Base-by-base conservation (phyloP, 1,284 basidiomycete genomes). In the Polyporus tsugae region DNA sequence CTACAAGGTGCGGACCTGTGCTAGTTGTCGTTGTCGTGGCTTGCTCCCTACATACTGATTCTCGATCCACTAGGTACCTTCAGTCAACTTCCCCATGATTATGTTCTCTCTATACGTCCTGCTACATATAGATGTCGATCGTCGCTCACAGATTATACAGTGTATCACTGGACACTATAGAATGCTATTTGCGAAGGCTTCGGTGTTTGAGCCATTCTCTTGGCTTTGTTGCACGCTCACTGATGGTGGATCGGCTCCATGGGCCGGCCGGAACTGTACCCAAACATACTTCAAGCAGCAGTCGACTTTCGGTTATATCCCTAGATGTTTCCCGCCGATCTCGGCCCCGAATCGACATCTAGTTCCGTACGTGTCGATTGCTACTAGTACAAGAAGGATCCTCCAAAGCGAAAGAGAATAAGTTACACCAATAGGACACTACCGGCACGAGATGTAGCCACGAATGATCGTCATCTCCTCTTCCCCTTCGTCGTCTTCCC, bases 401-500 rank as follows among this genome's bases (percentile, higher is more conserved):
- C 52, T 55, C 33, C 29, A 33, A 22, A 25, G 22, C 22, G 3
- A 29, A 55, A 33, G 11, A 55, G 15, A 55, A 55, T 55, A 55
- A 55, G 52, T 55, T 55, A 55, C 15, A 15, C 29, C n/a, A 53
- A 53, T 17, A 15, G 22, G 17, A 53, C 29, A 25, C 46, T 49
- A 25, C 46, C 46, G 9, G 46, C 29, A 35, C 10, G 29, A 29
- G 52, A 53, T 29, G 25, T 46, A 29, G 39, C 10, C 49, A 53
- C 11, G 29, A 55, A 35, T 29, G 1, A 33, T 19, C 6, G 11
- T 67, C 65, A 76, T 63, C 69, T 68, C 65, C 72, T 75, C 71
- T 70, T 77, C 49, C 69, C 65, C 35, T 66, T 71, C 1, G 65
- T 63, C 13, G 73, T 70, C 71, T 83, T 85, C 3, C 78, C 74